Base-by-base conservation (phyloP, 2,329 filamentous ascomycete species). In the Ambrosiella beaveri region DNA sequence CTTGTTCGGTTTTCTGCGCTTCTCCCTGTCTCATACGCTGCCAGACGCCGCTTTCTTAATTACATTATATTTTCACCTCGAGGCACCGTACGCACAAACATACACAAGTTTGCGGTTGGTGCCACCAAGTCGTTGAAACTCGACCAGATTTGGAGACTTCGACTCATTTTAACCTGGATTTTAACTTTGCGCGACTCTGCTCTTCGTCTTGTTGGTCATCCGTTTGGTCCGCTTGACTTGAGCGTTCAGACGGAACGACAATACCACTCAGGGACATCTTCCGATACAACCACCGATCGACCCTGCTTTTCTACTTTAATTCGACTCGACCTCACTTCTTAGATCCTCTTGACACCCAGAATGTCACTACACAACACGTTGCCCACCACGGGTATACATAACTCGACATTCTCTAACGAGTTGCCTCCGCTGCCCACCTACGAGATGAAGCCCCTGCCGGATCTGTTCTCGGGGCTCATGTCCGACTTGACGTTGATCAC, bases 351-450 rank as follows among this genome's bases (percentile, higher is more conserved):
- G 11, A 9, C 27, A 2, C 44, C 19, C 44, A 17, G 15, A 13
- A 54, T 54, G 52, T 17, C 38, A 19, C 52, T 44, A 38, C 58
- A 15, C 39, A 35, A 36, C 27, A 17, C 36, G 12, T 4, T 41
- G n/a, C 57, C 44, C 65, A 65, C 64, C 65, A 75, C 76, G 72
- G 68, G 69, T 66, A 83, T 81, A 67, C 68, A 73, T 59, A 68
- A 79, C 63, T 73, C 74, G 27, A 64, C 75, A 59, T 68, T 73
- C 62, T 75, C 75, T 71, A 80, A 82, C 66, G 66, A 68, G 57
- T 79, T 97, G 57, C 90, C 91, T 64, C 87, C 90, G 56, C 82
- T 97, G 50, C 91, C 93, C 54, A 71, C 78, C n/a, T 96, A 94
- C 74, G 81, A 80, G 27, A 74, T 93, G 59, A 75, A 75, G 63